Evolutionary conservation across 768 basidiomycete species (phyloP).

Genomic region (Rubroboletus pulcherrimus): DNA sequence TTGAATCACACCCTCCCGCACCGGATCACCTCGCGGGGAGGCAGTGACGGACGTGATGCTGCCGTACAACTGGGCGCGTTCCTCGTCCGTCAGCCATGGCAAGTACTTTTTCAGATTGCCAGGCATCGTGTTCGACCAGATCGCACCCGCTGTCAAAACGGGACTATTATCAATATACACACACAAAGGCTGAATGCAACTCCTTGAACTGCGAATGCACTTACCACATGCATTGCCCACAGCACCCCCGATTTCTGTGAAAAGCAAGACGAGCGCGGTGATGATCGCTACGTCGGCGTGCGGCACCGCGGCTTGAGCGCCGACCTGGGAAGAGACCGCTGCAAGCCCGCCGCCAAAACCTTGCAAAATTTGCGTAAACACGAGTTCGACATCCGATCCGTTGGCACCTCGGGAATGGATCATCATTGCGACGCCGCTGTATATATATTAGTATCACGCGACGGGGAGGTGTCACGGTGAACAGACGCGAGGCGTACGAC

Average conservation of each 20-base stretch:
- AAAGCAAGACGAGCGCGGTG: constrained; percentile 62
- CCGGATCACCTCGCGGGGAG: constrained; percentile 49
- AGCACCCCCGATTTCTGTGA: constrained; percentile 66
- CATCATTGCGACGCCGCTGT: constrained; percentile 63
- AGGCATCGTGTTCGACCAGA: constrained; percentile 70
- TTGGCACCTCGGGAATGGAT: constrained; percentile 64
- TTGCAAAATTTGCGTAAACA: constrained; percentile 67
- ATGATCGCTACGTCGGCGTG: constrained; percentile 65
- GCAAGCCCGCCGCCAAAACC: constrained; percentile 74
- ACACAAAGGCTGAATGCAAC: neutral
- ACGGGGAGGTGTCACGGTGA: neutral
- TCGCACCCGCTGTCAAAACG: constrained; percentile 45
- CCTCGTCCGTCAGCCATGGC: constrained; percentile 41
- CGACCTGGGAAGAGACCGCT: constrained; percentile 51
- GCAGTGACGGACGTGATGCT: constrained; percentile 50
- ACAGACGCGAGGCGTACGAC: constrained; percentile 50
- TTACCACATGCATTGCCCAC: constrained; percentile 60
- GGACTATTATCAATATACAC: neutral
- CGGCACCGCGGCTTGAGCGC: constrained; percentile 61
- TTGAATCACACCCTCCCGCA: constrained; percentile 61
- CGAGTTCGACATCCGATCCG: constrained; percentile 51
- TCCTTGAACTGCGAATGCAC: constrained; percentile 8
- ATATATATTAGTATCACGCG: neutral
- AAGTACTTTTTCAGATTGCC: constrained; percentile 51
- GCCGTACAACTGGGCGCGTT: constrained; percentile 49